A percentile compares a stretch with the other conserved stretches of the same genome.
Conservation (phyloP, 1,284 basidiomycete species). For the Neonothopanus nambi region DNA sequence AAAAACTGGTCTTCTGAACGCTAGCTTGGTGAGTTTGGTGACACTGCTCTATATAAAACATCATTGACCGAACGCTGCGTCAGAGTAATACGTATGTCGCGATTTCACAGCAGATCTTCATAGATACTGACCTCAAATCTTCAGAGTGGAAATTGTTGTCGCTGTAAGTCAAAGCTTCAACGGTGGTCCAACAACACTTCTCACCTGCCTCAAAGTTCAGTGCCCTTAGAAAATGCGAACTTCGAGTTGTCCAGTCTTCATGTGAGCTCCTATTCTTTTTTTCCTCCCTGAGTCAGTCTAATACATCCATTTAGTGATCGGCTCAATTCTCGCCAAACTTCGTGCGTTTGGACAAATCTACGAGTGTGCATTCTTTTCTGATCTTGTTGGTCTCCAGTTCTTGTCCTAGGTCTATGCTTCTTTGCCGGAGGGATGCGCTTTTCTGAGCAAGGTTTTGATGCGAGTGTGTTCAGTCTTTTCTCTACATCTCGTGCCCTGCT, state of each 20-base stretch:
- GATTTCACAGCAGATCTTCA: no score
- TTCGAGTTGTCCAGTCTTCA: constrained; percentile 81
- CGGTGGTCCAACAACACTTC: not conserved
- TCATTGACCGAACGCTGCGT: constrained; percentile 11
- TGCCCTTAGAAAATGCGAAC: constrained; percentile 80
- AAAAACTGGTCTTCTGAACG: constrained; percentile 78
- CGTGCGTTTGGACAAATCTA: constrained; percentile 39
- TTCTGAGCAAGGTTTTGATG: constrained; percentile 76
- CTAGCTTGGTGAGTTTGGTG: constrained; percentile 63
- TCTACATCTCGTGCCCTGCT: not conserved
- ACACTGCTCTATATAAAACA: not conserved
- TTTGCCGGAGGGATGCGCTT: constrained; percentile 79
- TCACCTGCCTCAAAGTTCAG: constrained; percentile 55
- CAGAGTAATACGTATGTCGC: constrained; percentile 68
- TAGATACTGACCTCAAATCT: constrained; percentile 8
- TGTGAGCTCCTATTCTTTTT: constrained; percentile 41
- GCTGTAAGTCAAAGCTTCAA: constrained; percentile 48
- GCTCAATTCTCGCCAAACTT: constrained; percentile 78
- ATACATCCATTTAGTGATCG: constrained; percentile 54
- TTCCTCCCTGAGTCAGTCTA: constrained; percentile 1
- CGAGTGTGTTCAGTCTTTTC: constrained; percentile 45
- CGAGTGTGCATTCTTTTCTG: constrained; percentile 3
- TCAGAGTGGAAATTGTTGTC: constrained; percentile 72
- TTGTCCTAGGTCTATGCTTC: constrained; percentile 78
- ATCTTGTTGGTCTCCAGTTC: constrained; percentile 35